phyloP scores from a whole-genome alignment of 2,329 filamentous ascomycete species.

The Endoconidiophora laricicola region DNA sequence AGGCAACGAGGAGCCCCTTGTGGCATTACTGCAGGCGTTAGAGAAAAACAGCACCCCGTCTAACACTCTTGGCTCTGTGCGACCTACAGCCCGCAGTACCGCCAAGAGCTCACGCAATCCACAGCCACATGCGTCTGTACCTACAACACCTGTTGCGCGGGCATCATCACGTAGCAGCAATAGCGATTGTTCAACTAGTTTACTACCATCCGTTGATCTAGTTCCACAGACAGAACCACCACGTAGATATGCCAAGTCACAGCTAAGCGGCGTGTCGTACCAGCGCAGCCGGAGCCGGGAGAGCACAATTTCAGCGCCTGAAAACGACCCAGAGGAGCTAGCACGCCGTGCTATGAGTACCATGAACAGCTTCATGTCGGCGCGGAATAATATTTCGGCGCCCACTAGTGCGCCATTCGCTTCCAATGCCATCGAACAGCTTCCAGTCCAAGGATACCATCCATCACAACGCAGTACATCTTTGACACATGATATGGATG shows the following conservation, averaged over 20 bases:
- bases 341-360: slow-evolving; percentile 31
- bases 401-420: too few species aligned
- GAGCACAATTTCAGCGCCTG: slow-evolving; percentile 56
- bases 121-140: slow-evolving; percentile 73
- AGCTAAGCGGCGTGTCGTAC: slow-evolving; percentile 19
- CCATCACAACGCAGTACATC: too few species aligned
- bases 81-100: slow-evolving; percentile 18
- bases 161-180: slow-evolving; percentile 22
- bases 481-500: too few species aligned
- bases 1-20: slow-evolving; percentile 47
- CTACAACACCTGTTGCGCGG: slow-evolving; percentile 45
- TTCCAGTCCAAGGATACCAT: too few species aligned
- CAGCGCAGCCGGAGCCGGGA: slow-evolving; percentile 48
- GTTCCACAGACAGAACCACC: slow-evolving; percentile 43
- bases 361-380: slow-evolving; percentile 1
- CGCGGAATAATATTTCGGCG: neutral
- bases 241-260: slow-evolving; percentile 25
- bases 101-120: slow-evolving; percentile 56
- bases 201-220: slow-evolving; percentile 46
- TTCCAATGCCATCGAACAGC: too few species aligned
- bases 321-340: slow-evolving; percentile 40
- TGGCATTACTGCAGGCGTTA: slow-evolving; percentile 64
- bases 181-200: slow-evolving; percentile 30
- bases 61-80: slow-evolving; percentile 37
- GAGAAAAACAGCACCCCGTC: slow-evolving; percentile 55